Conservation (phyloP, 176 grass and related monocot genomes). For the Ensete glaucum region DNA sequence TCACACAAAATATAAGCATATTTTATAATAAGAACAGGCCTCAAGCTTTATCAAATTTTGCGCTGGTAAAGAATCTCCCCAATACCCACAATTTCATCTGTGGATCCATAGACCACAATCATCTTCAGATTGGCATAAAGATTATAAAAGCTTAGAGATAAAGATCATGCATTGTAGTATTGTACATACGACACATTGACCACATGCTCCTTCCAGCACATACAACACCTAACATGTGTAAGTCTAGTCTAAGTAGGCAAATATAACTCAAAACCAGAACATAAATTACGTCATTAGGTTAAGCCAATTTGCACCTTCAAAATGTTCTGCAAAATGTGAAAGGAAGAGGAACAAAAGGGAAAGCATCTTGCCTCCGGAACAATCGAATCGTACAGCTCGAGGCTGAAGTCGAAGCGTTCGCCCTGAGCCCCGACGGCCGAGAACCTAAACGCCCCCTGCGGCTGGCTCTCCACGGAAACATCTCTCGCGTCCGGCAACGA, state of each 20-base stretch:
- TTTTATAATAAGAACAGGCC: no score
- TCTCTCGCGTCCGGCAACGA: slow-evolving; percentile 74
- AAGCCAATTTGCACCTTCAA: no score
- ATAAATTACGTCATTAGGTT: no score
- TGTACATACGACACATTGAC: no score
- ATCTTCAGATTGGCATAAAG: background rate
- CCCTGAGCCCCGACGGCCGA: slow-evolving; percentile 42
- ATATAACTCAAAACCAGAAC: no score
- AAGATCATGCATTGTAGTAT: background rate
- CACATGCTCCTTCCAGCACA: background rate
- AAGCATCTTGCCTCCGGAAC: slow-evolving; percentile 48
- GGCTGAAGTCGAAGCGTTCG: slow-evolving; percentile 56
- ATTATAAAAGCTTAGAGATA: background rate
- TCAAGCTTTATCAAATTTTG: no score
- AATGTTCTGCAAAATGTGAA: no score
- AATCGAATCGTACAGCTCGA: slow-evolving; percentile 69
- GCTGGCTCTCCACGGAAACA: slow-evolving; percentile 59
- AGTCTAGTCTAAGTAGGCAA: no score
- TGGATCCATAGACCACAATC: background rate
- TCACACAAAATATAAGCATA: no score
- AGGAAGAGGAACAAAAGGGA: background rate
- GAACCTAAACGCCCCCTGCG: slow-evolving; percentile 60
- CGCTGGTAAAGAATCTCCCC: no score
- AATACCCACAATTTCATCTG: no score
- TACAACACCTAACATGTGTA: background rate